phyloP scores from a whole-genome alignment of 495 filamentous ascomycete genomes.

The Neurospora hispaniola region DNA sequence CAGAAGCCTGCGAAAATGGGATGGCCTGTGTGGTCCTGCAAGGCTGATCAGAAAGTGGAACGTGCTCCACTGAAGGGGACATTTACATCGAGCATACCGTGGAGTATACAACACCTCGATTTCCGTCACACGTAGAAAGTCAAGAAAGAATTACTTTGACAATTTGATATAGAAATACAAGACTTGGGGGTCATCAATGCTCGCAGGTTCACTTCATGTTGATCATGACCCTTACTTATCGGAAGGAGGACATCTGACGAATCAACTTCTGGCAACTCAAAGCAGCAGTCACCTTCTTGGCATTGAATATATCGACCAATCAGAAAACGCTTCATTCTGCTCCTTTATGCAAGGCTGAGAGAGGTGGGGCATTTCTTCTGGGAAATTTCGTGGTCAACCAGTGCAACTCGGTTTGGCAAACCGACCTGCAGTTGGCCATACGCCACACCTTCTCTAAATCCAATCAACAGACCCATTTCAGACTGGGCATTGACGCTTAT shows the following conservation, averaged over 20 bases:
- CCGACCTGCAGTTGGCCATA: background rate
- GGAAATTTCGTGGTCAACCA: conserved; percentile 13
- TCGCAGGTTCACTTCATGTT: background rate
- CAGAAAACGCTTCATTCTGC: background rate
- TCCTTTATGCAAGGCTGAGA: conserved; percentile 11
- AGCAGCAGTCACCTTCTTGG: background rate
- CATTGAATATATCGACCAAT: background rate
- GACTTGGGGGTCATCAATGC: background rate
- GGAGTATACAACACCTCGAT: background rate
- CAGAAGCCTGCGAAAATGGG: background rate
- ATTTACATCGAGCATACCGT: background rate
- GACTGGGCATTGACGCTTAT: background rate
- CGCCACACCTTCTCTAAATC: background rate
- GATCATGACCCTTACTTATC: background rate
- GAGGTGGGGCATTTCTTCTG: conserved; percentile 14
- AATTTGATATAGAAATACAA: background rate
- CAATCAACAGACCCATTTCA: background rate
- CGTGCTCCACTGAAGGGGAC: background rate
- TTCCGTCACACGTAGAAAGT: background rate
- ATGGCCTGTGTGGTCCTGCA: background rate
- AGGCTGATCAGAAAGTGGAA: background rate
- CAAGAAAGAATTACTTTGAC: background rate
- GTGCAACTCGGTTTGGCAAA: background rate
- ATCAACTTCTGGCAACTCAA: background rate
- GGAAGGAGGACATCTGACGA: background rate